Conservation (phyloP, 106 monocot species). For the Allium sativum region DNA sequence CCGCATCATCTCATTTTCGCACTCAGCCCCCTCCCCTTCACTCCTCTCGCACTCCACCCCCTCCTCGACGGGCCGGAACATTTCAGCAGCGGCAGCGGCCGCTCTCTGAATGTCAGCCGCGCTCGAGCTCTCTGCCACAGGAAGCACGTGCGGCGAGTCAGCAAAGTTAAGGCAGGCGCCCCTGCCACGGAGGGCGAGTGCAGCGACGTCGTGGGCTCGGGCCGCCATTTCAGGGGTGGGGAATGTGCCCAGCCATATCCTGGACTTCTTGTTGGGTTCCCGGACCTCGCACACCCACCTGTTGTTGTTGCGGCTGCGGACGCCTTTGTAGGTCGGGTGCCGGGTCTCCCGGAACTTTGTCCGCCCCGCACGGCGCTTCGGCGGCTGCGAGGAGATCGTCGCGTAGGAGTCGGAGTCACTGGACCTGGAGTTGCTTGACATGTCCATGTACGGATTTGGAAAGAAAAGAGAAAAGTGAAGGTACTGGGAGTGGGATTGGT, state of each 20-base stretch:
- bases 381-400: conserved; percentile 55
- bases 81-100: conserved; percentile 44
- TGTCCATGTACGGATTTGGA: no score
- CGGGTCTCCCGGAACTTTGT: conserved; percentile 90
- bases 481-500: no score
- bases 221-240: conserved; percentile 90
- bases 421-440: no score
- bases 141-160: conserved; percentile 61
- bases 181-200: conserved; percentile 63
- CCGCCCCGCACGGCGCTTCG: conserved; percentile 76
- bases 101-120: conserved; percentile 47
- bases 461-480: no score
- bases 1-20: neutral
- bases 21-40: neutral
- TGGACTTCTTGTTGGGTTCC: conserved; percentile 73
- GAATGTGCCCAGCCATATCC: conserved; percentile 95
- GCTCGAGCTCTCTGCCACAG: conserved; percentile 33
- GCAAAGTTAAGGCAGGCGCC: conserved; percentile 92
- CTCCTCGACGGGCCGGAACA: conserved; percentile 25
- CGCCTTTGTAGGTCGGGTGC: conserved; percentile 77
- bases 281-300: conserved; percentile 90
- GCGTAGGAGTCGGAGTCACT: conserved; percentile 24
- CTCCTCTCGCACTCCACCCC: neutral
- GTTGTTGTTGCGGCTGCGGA: conserved; percentile 44
- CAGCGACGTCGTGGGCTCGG: conserved; percentile 84